Evolutionary conservation across 371 early-diverging fungal species (phyloP), one percentile per base, ranked within the genome.

Genomic region (Quaeritorhiza haematococci): DNA sequence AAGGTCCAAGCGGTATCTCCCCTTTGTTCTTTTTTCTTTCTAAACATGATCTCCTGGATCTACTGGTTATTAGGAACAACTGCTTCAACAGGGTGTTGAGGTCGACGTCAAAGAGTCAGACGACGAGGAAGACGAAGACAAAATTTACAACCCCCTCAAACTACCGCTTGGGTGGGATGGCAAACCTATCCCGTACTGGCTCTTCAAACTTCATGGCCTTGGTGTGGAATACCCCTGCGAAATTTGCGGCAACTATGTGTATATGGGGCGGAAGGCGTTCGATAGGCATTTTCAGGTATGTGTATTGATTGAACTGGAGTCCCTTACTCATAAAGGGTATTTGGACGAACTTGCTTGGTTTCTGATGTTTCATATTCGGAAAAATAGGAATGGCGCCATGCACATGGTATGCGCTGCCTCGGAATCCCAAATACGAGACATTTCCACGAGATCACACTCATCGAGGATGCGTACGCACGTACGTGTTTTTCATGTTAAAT

Each of bases 121-220:
- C 13, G 84, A 85, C 0, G 89, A 90, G 33, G 91, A 89, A 0
- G 94, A 90, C 15, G 88, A 92, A 47, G 90, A 88, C 19, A 94
- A 93, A 56, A 85, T 94, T 29, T 96, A 98, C 69, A 98, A 98
- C 64, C 98, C 98, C 15, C 79, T 96, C 21, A 96, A 96, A 58
- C 71, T 98, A 46, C 97, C 97, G 5, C 68, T 98, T 41, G 98
- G 96, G 8, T 96, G 96, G 96, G 98, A 97, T 65, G 98, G 98
- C 33, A 98, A 98, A 64, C 97, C 97, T 15, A 98, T 98, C 69
- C 98, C 98, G 10, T 95, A 89, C 69, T 98, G 98, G 98, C 77
- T 98, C 29, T 98, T 91, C 78, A 97, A 96, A 70, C 78, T 96
- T 49, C 97, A 96, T 67, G 98, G 98, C 6, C 70, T 98, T 47